Evolutionary conservation across 2,329 filamentous ascomycete species (phyloP).

Genomic region (Fusarium multiceps): DNA sequence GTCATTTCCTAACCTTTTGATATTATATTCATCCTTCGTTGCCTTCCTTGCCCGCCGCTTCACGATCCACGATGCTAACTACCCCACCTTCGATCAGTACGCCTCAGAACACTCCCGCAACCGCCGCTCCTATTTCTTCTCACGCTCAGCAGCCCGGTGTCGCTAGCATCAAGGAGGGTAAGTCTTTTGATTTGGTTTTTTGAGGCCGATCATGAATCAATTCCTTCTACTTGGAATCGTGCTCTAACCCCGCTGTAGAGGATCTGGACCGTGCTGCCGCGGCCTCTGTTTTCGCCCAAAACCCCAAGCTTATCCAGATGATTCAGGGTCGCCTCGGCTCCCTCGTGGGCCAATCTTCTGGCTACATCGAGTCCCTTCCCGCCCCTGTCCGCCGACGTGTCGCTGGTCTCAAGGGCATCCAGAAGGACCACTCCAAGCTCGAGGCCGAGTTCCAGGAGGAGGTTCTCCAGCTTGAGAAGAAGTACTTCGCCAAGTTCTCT

Average conservation of each 20-base stretch:
- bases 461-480: conserved; percentile 97
- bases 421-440: conserved; percentile 98
- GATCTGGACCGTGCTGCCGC: conserved; percentile 88
- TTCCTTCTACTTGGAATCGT: conserved; percentile 9
- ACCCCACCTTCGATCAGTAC: conserved; percentile 75
- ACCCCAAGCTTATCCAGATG: conserved; percentile 94
- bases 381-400: conserved; percentile 90
- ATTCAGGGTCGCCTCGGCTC: conserved; percentile 96
- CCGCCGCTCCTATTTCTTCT: conserved; percentile 95
- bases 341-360: conserved; percentile 93
- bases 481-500: conserved; percentile 99
- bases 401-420: conserved; percentile 94
- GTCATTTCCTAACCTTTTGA: conserved; percentile 48
- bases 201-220: conserved; percentile 3
- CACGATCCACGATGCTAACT: conserved; percentile 50
- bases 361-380: conserved; percentile 97
- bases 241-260: conserved; percentile 66
- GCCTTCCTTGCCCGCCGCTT: conserved; percentile 38
- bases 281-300: conserved; percentile 93
- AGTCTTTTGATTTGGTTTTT: conserved; percentile 49
- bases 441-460: conserved; percentile 99
- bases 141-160: conserved; percentile 96
- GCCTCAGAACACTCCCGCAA: conserved; percentile 96
- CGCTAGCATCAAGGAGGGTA: conserved; percentile 97
- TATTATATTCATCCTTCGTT: conserved; percentile 35